These are phyloP conservation scores for Bisporella sp. DNA, from an alignment of 2,329 filamentous ascomycete genomes.

Conservation along the genomic window DNA sequence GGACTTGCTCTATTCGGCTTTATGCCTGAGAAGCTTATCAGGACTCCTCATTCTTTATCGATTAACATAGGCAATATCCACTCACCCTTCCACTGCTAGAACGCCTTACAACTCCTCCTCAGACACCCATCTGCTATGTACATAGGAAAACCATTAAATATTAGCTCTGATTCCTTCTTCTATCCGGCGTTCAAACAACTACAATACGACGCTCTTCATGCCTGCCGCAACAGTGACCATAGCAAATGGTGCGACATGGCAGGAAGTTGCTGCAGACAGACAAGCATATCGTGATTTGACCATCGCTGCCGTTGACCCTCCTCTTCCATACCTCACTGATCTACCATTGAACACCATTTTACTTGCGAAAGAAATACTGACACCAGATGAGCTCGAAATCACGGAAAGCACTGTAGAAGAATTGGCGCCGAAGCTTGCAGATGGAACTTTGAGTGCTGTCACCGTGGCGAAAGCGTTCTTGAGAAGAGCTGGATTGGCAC, in stretches of 20 bases:
- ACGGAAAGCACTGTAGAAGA: slow-evolving; percentile 40
- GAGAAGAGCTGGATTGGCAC: slow-evolving; percentile 45
- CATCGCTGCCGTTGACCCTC: slow-evolving; percentile 33
- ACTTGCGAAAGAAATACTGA: slow-evolving; percentile 39
- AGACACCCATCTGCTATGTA: no score
- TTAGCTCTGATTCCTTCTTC: background rate
- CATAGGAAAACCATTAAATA: background rate
- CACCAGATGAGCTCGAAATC: slow-evolving; percentile 39
- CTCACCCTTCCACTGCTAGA: no score
- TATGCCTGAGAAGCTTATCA: no score
- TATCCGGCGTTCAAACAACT: background rate
- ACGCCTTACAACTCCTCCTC: no score
- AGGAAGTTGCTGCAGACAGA: slow-evolving; percentile 38
- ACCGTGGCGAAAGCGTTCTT: slow-evolving; percentile 46
- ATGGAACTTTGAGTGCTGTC: slow-evolving; percentile 34
- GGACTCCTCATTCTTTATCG: no score
- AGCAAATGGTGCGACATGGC: slow-evolving; percentile 32
- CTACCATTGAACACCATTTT: slow-evolving; percentile 38
- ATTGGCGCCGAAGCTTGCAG: slow-evolving; percentile 38
- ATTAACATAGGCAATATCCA: no score
- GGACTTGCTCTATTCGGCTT: no score
- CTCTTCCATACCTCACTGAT: slow-evolving; percentile 30
- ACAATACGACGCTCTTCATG: slow-evolving; percentile 11
- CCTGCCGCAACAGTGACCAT: slow-evolving; percentile 22
- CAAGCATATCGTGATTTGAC: slow-evolving; percentile 39